Evolutionary conservation across 305 asterid species (phyloP).

Genomic region (Plantago coronopus): DNA sequence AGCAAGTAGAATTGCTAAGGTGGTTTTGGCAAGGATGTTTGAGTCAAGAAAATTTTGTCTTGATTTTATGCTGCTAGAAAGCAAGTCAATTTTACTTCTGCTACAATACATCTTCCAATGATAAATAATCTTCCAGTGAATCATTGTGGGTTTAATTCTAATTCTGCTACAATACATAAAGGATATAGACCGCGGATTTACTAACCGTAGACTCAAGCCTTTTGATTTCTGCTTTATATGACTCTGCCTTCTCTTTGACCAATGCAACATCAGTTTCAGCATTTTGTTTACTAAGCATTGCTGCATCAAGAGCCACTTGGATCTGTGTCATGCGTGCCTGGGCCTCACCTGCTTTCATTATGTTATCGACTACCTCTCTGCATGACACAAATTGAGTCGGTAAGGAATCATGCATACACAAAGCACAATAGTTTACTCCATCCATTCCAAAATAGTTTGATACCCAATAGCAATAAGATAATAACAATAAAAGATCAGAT

Average conservation of each 20-base stretch:
- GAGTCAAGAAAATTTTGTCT: no score
- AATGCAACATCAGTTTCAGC: constrained; percentile 65
- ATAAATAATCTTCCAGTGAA: constrained; percentile 1
- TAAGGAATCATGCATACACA: constrained; percentile 22
- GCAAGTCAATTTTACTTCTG: no score
- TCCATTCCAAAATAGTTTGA: constrained; percentile 23
- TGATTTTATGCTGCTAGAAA: constrained; percentile 18
- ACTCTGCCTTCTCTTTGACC: constrained; percentile 62
- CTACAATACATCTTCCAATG: no score
- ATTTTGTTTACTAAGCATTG: constrained; percentile 61
- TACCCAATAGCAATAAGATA: constrained; percentile 5
- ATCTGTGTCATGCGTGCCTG: constrained; percentile 58
- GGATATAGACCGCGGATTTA: constrained; percentile 15
- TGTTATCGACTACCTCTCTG: constrained; percentile 78
- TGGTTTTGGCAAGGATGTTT: no score
- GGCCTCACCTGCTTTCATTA: constrained; percentile 65
- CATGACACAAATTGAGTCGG: constrained; percentile 24
- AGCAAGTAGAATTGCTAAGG: constrained; percentile 12
- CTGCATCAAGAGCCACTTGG: constrained; percentile 68
- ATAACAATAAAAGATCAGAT: constrained; percentile 6
- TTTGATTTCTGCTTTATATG: constrained; percentile 58
- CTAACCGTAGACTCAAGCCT: constrained; percentile 76
- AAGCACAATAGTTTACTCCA: constrained; percentile 19
- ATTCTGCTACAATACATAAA: constrained; percentile 4
- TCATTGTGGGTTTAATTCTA: constrained; percentile 5